Evolutionary conservation across 495 filamentous ascomycete species (phyloP), one percentile per base, ranked within the genome.

Genomic region (Lophiostoma macrostomum): DNA sequence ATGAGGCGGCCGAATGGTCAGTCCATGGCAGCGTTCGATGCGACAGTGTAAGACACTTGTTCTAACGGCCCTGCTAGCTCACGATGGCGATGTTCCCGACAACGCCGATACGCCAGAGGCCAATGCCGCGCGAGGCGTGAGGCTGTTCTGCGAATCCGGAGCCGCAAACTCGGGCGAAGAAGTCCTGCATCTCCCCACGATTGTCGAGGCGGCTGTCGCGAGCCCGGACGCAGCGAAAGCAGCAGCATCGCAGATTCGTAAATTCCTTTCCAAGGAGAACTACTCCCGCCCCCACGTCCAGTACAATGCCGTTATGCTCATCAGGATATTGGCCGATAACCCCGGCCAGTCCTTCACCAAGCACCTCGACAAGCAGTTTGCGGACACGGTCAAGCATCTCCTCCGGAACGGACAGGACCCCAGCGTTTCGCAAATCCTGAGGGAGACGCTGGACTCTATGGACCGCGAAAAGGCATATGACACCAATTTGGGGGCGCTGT

Each of bases 241-340:
- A 61, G 85, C 86, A 49, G 87, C 88, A 35, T 65, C 76, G 48
- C 73, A 82, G 49, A 87, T 97, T 64, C 85, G 88, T 64, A 91
- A 90, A 64, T 89, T 85, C 64, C 76, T 98, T 34, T 76, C 80
- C 31, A 80, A 77, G 32, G 85, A 91, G 37, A 78, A 84, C 66
- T 73, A 68, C 56, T 67, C 72, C 22, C 73, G 76, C 27, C 80
- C 83, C 16, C 79, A 86, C 51, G 80, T 82, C 31, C 93, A 97
- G 71, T 96, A 95, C 75, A 96, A 97, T 73, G 85, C 87, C 44
- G 85, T 97, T 60, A 99, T 97, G 94, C 77, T 99, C 41, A 79
- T 91, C 48, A 84, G 93, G 32, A 99, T 99, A 64, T 75, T 99
- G 28, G 75, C 79, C 48, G 91, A 97, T 67, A 96, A 99, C 68